Percentiles rank a stretch among this genome's conserved stretches.
Evolutionary conservation across 1,284 basidiomycete species (phyloP).

Genomic region (Rhodotorula sp.): DNA sequence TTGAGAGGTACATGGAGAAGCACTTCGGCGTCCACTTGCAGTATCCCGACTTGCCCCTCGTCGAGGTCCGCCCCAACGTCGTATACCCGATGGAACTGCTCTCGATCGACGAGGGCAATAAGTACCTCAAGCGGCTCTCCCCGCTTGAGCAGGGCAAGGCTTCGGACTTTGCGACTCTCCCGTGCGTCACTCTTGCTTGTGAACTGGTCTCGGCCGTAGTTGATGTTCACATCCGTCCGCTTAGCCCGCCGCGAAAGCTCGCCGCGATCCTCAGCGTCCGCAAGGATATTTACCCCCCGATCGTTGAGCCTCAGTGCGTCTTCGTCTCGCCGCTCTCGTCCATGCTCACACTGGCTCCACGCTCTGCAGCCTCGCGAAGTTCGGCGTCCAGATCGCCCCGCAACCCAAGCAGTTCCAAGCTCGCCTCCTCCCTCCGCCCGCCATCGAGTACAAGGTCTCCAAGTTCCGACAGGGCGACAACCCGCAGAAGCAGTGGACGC

Average conservation of each 20-base stretch:
- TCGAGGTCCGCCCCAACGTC: conserved; percentile 2
- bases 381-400: conserved; percentile 4
- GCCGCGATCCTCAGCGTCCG: not conserved
- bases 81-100: conserved; percentile 22
- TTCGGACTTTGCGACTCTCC: conserved; percentile 10
- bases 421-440: conserved; percentile 19
- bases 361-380: not conserved
- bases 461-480: not conserved
- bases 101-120: conserved; percentile 1
- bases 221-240: accelerated
- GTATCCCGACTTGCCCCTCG: conserved; percentile 10
- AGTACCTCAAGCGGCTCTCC: conserved; percentile 3
- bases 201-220: accelerated
- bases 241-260: conserved; percentile 9
- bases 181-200: not conserved
- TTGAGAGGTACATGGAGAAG: conserved; percentile 12
- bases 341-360: not conserved
- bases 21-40: conserved; percentile 6
- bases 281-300: not conserved
- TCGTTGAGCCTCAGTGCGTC: not conserved
- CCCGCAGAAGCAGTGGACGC: not conserved
- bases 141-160: conserved; percentile 2
- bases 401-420: not conserved
- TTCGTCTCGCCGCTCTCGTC: not conserved
- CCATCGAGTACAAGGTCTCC: conserved; percentile 10